These are phyloP conservation scores for Boletellus deceptivus DNA, from an alignment of 1,284 basidiomycete genomes.

Conservation along the genomic window DNA sequence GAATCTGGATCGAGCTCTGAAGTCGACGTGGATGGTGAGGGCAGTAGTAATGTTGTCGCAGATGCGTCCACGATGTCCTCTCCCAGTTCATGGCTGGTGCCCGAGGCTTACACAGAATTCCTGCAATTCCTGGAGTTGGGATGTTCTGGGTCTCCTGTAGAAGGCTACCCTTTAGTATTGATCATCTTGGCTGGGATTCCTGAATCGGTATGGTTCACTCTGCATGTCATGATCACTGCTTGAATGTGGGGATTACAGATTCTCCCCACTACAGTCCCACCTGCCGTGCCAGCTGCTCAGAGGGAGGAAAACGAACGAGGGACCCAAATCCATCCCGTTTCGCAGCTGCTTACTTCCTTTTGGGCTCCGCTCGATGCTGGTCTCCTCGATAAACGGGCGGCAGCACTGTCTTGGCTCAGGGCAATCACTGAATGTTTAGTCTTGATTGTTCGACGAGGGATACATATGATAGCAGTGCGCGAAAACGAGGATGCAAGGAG, in stretches of 20 bases:
- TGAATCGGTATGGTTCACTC: constrained; percentile 15
- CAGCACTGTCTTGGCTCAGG: constrained; percentile 61
- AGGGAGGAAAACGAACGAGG: not conserved
- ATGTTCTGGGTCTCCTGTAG: constrained; percentile 70
- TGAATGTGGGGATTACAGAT: constrained; percentile 17
- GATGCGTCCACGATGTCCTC: constrained; percentile 17
- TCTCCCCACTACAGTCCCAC: constrained; percentile 33
- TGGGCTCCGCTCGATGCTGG: constrained; percentile 75
- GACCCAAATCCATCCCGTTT: constrained; percentile 28
- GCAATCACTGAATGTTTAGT: constrained; percentile 69
- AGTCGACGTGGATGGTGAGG: constrained; percentile 27
- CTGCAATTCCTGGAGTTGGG: constrained; percentile 70
- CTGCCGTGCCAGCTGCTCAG: constrained; percentile 9
- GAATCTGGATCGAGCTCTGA: constrained; percentile 26
- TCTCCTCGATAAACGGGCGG: constrained; percentile 44
- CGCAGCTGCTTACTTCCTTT: constrained; percentile 66
- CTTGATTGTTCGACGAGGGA: constrained; percentile 50
- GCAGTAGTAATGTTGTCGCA: constrained; percentile 37
- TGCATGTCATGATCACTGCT: not conserved
- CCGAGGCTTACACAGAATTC: constrained; percentile 67
- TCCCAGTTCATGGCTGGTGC: constrained; percentile 16
- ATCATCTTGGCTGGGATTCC: constrained; percentile 81
- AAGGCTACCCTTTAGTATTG: constrained; percentile 77
- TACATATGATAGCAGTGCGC: not conserved
- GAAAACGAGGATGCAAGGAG: constrained; percentile 18